Evolutionary conservation across 2,329 filamentous ascomycete genomes (phyloP), one percentile per base, ranked within the genome.

Genomic region (Aspergillus alliaceus): DNA sequence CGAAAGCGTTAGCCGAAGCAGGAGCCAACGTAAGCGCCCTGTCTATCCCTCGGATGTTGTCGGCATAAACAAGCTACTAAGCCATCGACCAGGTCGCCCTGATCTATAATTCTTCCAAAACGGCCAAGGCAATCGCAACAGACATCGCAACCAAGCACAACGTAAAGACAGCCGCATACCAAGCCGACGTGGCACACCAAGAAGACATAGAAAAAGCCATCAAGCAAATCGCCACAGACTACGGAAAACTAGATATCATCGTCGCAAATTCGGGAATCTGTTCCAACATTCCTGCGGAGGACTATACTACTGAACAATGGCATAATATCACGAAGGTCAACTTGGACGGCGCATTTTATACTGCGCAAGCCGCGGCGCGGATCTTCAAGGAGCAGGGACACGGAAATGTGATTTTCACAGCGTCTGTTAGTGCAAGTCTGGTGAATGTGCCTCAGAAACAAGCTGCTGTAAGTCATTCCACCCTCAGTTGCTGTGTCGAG

Each of bases 231-330:
- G 66, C 65, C 2, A 58, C 63, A 7, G 75, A 77, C 39, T 80
- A 80, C 63, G 77, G 77, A 14, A 70, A 71, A 31, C 70, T 81
- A 9, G 74, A 79, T 53, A 75, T 82, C 52, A 69, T 81, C 35
- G 72, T 82, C 31, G 79, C 74, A 18, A 81, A 80, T 63, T 77
- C 79, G 0, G 79, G 79, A 1, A 53, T 63, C 18, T 46, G 49
- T 1, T 53, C 59, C 2, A 68, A 69, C 5, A 63, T 73, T 54
- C 64, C 75, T 0, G 74, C 72, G 12, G 70, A 74, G 8, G 70
- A 78, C 15, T 77, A 76, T 57, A 74, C 74, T 0, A 49, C 69
- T 4, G 68, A 71, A 15, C 69, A 77, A 57, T 79, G 72, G 71
- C 72, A 69, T n/a, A 68, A 74, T 57, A 77, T 77, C 46, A 72